These are phyloP conservation scores for Yamadazyma songkhlaensis DNA, from an alignment of 1,139 yeast genomes.

Conservation along the genomic window DNA sequence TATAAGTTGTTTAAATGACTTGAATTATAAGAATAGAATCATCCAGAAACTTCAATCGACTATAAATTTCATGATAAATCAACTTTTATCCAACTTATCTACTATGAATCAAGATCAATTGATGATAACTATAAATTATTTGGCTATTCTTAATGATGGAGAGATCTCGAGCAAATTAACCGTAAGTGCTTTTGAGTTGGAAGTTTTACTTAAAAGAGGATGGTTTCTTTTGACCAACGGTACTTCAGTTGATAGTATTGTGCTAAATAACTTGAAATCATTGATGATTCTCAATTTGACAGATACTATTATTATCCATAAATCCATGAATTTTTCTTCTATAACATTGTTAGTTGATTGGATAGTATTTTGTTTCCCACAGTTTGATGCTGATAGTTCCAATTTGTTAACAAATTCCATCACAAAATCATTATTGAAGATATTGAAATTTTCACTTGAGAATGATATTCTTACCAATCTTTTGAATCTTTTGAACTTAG, in stretches of 20 bases:
- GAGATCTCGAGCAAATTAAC: constrained; percentile 33
- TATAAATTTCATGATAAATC: background rate
- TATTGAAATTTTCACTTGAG: constrained; percentile 20
- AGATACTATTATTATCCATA: constrained; percentile 26
- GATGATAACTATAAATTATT: constrained; percentile 27
- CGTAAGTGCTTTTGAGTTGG: constrained; percentile 27
- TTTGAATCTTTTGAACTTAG: constrained; percentile 9
- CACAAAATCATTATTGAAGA: constrained; percentile 21
- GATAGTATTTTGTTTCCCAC: constrained; percentile 22
- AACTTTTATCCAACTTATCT: background rate
- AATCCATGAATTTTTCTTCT: constrained; percentile 26
- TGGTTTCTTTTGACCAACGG: constrained; percentile 28
- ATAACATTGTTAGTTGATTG: constrained; percentile 28
- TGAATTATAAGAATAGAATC: constrained; percentile 17
- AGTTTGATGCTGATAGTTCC: constrained; percentile 1
- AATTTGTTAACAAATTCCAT: constrained; percentile 15
- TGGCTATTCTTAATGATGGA: constrained; percentile 35
- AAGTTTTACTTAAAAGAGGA: constrained; percentile 29
- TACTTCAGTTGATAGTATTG: constrained; percentile 1
- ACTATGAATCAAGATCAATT: constrained; percentile 3
- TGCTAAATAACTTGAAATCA: constrained; percentile 20
- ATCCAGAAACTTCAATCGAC: constrained; percentile 1
- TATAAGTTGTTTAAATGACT: constrained; percentile 27
- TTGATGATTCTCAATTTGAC: constrained; percentile 29
- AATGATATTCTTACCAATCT: constrained; percentile 11